phyloP scores from a whole-genome alignment of 1,284 basidiomycete genomes.

The Coriolopsis trogii region DNA sequence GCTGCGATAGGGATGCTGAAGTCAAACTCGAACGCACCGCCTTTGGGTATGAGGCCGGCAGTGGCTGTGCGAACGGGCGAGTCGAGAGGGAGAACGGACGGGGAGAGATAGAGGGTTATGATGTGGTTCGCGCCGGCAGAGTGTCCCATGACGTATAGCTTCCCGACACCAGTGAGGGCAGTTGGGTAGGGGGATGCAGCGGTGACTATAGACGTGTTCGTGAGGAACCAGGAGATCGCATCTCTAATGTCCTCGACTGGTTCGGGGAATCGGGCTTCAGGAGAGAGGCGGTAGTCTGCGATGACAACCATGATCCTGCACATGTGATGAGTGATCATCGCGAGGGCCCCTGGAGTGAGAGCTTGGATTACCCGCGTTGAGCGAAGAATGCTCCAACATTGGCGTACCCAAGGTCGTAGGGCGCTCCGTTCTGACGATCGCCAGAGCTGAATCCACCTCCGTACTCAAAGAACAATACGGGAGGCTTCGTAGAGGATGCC shows the following conservation, averaged over 20 bases:
- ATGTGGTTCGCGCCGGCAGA: conserved; percentile 59
- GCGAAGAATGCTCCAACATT: conserved; percentile 63
- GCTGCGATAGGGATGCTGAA: conserved; percentile 27
- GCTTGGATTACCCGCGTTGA: conserved; percentile 43
- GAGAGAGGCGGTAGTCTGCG: conserved; percentile 65
- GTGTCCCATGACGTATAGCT: conserved; percentile 57
- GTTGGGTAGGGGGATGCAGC: not conserved
- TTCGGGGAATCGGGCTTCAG: conserved; percentile 52
- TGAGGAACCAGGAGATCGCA: conserved; percentile 55
- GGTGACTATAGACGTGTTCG: conserved; percentile 33
- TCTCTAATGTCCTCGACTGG: conserved; percentile 58
- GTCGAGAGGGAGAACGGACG: conserved; percentile 39
- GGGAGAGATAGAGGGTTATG: conserved; percentile 46
- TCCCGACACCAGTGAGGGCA: conserved; percentile 19
- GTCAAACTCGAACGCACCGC: conserved; percentile 46
- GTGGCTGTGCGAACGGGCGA: conserved; percentile 39
- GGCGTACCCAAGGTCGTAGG: conserved; percentile 53
- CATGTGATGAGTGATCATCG: no score
- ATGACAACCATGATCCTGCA: conserved; percentile 56
- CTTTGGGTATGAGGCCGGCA: conserved; percentile 47
- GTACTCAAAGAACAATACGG: conserved; percentile 63
- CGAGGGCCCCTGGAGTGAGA: no score
- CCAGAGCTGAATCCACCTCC: conserved; percentile 64
- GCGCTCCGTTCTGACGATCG: conserved; percentile 45
- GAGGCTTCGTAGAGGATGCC: conserved; percentile 37